phyloP scores from a whole-genome alignment of 2,329 filamentous ascomycete genomes.

The Fusarium setosum region DNA sequence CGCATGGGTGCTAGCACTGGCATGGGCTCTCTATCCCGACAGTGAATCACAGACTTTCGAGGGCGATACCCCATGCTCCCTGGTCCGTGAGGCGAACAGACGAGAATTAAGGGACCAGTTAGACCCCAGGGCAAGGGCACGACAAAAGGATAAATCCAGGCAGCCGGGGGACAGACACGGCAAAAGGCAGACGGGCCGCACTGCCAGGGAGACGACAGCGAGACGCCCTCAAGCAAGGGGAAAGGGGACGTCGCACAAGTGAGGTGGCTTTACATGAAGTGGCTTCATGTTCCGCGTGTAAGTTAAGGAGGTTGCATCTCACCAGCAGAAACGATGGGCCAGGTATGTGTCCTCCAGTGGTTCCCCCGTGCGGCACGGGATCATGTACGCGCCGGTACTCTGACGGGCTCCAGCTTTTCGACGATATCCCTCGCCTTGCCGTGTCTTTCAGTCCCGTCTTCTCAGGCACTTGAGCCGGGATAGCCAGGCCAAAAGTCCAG shows the following conservation, averaged over 20 bases:
- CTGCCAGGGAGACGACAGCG: background rate
- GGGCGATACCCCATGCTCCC: conserved; percentile 19
- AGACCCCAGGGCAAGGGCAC: conserved; percentile 30
- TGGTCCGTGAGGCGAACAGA: conserved; percentile 38
- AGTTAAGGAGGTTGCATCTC: conserved; percentile 21
- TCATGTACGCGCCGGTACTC: conserved; percentile 14
- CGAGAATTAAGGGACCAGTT: conserved; percentile 31
- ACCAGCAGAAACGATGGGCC: conserved; percentile 9
- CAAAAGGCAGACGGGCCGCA: conserved; percentile 18
- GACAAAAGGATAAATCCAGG: conserved; percentile 28
- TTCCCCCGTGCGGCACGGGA: background rate
- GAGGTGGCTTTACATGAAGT: conserved; percentile 27
- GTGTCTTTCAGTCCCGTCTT: conserved; percentile 16
- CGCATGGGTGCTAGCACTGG: too few relatives aligned
- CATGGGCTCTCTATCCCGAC: conserved; percentile 1
- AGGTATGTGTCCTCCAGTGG: background rate
- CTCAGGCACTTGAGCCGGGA: conserved; percentile 35
- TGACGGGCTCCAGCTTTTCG: background rate
- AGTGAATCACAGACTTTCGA: conserved; percentile 24
- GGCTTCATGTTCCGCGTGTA: conserved; percentile 19
- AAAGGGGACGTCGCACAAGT: conserved; percentile 1
- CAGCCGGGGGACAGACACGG: conserved; percentile 21
- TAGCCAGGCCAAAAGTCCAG: conserved; percentile 26
- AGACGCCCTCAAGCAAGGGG: conserved; percentile 8
- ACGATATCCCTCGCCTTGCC: conserved; percentile 10